phyloP scores from a whole-genome alignment of 495 filamentous ascomycete genomes.

The Penicillium silybi region DNA sequence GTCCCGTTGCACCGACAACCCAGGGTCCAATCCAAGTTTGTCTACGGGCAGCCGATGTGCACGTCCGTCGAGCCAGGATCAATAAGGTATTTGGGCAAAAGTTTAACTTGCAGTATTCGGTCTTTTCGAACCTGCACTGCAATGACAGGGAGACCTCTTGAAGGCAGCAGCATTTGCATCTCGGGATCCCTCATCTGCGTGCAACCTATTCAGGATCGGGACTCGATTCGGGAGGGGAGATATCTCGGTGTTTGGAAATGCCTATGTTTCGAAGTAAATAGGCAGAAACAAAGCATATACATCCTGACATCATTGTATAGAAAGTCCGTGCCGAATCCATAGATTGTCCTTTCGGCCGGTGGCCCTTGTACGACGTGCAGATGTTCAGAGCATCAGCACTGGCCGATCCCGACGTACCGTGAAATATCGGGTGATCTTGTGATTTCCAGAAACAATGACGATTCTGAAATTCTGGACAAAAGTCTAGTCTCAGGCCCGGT shows the following conservation, averaged over 20 bases:
- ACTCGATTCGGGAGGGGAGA: not conserved
- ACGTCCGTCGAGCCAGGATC: not conserved
- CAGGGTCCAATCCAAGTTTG: constrained; percentile 9
- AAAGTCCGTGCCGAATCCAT: not conserved
- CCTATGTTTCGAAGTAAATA: too few relatives aligned
- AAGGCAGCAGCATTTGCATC: not conserved
- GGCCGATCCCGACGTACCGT: not conserved
- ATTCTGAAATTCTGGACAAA: not conserved
- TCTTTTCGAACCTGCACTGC: too few relatives aligned
- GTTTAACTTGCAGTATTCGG: not conserved
- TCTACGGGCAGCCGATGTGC: not conserved
- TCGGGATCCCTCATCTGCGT: constrained; percentile 14
- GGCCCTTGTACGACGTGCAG: constrained; percentile 19
- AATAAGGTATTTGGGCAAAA: not conserved
- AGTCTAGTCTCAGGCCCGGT: not conserved
- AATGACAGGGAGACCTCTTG: not conserved
- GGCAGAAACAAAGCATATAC: not conserved
- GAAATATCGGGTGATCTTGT: constrained; percentile 3
- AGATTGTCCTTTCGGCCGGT: constrained; percentile 12
- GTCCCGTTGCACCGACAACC: constrained; percentile 17
- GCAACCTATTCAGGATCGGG: constrained; percentile 14
- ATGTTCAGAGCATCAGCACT: constrained; percentile 5
- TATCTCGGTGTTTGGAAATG: too few relatives aligned
- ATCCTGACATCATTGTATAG: not conserved
- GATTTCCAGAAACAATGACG: not conserved